Evolutionary conservation across 208 protist species (phyloP).

Genomic region (Trypanosoma theileri): DNA sequence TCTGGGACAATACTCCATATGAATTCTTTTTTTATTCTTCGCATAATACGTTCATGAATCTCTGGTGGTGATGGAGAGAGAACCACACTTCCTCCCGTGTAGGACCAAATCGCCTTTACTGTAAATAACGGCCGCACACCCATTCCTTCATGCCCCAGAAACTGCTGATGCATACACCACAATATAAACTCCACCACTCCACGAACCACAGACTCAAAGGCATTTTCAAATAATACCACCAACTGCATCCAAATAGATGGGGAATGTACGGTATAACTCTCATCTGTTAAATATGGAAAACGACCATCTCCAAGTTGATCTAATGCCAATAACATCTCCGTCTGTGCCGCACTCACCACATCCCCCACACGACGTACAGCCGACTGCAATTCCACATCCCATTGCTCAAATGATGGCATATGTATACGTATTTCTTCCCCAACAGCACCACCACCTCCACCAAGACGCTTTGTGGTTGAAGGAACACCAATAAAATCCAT

Average conservation of each 20-base stretch:
- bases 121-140: slow-evolving; percentile 17
- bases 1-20: slow-evolving; percentile 25
- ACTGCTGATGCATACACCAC: slow-evolving; percentile 11
- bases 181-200: slow-evolving; percentile 9
- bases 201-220: slow-evolving; percentile 13
- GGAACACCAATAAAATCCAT: slow-evolving; percentile 1
- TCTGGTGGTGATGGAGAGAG: slow-evolving; percentile 12
- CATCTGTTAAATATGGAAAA: slow-evolving; percentile 9
- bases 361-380: slow-evolving; percentile 8
- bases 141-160: slow-evolving; percentile 6
- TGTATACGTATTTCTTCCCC: neutral
- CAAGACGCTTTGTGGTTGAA: neutral
- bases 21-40: slow-evolving; percentile 16
- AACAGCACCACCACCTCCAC: neutral
- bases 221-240: slow-evolving; percentile 19
- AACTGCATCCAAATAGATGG: slow-evolving; percentile 13
- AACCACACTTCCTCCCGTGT: neutral
- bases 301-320: slow-evolving; percentile 12
- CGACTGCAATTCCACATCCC: slow-evolving; percentile 12
- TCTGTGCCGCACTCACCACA: slow-evolving; percentile 7
- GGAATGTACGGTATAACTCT: neutral
- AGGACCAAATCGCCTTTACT: slow-evolving; percentile 21
- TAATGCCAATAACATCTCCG: slow-evolving; percentile 14
- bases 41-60: slow-evolving; percentile 20
- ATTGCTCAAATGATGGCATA: slow-evolving; percentile 21